Evolutionary conservation across 176 grass and related monocot genomes (phyloP), one percentile per base, ranked within the genome.

Genomic region (Phragmites australis): DNA sequence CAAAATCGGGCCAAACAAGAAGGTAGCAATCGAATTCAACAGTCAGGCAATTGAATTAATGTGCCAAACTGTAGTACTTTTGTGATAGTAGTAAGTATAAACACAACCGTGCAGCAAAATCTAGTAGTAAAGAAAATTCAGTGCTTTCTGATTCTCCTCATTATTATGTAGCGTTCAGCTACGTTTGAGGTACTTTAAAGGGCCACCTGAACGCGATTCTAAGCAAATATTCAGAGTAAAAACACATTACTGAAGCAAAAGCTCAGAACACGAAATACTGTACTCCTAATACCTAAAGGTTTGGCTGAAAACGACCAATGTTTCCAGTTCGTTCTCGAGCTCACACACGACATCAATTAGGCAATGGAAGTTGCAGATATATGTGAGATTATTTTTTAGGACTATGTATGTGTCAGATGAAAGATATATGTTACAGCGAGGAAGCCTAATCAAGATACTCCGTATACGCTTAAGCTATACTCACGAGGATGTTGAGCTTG

Each of bases 401-500:
- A 13, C 14, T 49, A 5, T 10, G 9, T 5, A 26, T 21, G 0
- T 55, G 52, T 22, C 21, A 22, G 52, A n/a, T 22, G 6, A 55
- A 55, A 22, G 52, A 11, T 37, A 39, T n/a, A 18, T 29, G 21
- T 26, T 25, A 56, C 25, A 23, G 8, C n/a, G 13, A 78, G 39
- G 15, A 75, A 83, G 55, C 57, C 9, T 21, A 53, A 53, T 53
- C 50, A 19, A 53, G 26, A 25, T 56, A 1, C 29, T n/a, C n/a
- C n/a, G n/a, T n/a, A n/a, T n/a, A n/a, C n/a, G n/a, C n/a, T n/a
- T 29, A 60, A 16, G 56, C 56, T 59, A 22, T 59, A 34, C 70
- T 80, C 74, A 96, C 90, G 30, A 96, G 82, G 13, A 92, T 90
- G 85, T 96, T 60, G 65, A 96, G 85, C 19, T 72, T 92, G 23